Base-by-base conservation (phyloP, 73 alveolate species). In the Uronychia setigera region DNA sequence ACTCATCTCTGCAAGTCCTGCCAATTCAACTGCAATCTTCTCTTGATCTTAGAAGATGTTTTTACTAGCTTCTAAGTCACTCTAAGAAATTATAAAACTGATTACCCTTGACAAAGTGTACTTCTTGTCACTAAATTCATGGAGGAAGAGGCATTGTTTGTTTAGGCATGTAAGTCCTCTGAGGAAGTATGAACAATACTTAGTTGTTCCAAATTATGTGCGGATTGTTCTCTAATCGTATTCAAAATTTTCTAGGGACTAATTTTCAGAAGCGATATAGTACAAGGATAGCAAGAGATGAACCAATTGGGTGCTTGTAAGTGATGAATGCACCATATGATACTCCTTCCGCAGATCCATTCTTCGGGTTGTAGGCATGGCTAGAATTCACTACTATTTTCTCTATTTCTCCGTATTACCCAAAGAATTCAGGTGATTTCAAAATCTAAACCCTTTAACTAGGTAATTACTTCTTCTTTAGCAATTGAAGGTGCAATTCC, bases 121-220 rank as follows among this genome's bases (percentile, higher is more conserved):
- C 19, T 46, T 19, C n/a, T 46, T 46, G 5, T 46, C 19, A 19
- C 67, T 11, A 19, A 46, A 89, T 32, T 93, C 87, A 86, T 95
- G 98, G 35, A 95, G 87, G 85, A 88, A 95, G 31, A 95, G 93
- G 81, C 98, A 95, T 34, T 95, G 95, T 75, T 93, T 91, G 84
- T 95, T 95, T 25, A 88, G 84, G 59, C 98, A 95, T 85, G 93
- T 81, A 46, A 88, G 90, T 58, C 91, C 93, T 58, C 89, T 89
- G 76, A 95, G 77, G 83, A 93, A 95, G 76, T 83, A 93, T 57
- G 94, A 88, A 86, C 98, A 95, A 84, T 90, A 95, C 82, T 95
- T 95, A 13, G 97, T 93, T 28, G 98, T 95, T 13, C 98, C 98
- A 77, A 93, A 95, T 31, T 96, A 91, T 33, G 98, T 97, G 46